A percentile compares a stretch with the other conserved stretches of the same genome.
These are phyloP conservation scores for Pelargonium fulgidum DNA, from an alignment of 441 rosid genomes.

Conservation along the genomic window DNA sequence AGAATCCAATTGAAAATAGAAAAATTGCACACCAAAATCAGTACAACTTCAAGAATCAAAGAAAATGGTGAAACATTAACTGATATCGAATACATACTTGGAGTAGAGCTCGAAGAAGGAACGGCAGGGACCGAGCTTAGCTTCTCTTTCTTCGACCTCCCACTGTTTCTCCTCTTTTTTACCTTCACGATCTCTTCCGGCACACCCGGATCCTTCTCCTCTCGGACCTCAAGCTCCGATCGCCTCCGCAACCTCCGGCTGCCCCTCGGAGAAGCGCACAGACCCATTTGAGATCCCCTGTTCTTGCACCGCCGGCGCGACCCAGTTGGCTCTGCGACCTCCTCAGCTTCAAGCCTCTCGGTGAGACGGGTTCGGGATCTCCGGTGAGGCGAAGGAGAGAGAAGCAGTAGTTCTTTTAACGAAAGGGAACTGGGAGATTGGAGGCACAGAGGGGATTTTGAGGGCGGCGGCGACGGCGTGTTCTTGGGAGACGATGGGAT, in stretches of 20 bases:
- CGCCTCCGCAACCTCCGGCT: slow-evolving; percentile 52
- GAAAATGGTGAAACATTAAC: not conserved
- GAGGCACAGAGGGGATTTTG: slow-evolving; percentile 22
- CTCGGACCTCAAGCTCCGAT: slow-evolving; percentile 52
- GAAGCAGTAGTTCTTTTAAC: slow-evolving; percentile 46
- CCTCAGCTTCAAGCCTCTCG: slow-evolving; percentile 56
- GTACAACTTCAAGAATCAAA: not conserved
- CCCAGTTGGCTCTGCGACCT: slow-evolving; percentile 39
- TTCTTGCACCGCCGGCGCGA: slow-evolving; percentile 46
- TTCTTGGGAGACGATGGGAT: slow-evolving; percentile 42
- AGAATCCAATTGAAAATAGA: not conserved
- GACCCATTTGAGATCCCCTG: slow-evolving; percentile 45
- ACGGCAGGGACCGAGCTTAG: slow-evolving; percentile 35
- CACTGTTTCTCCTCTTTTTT: slow-evolving; percentile 43
- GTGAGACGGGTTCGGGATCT: slow-evolving; percentile 56
- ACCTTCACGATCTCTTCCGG: slow-evolving; percentile 44
- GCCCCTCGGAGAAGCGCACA: slow-evolving; percentile 57
- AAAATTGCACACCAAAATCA: slow-evolving; percentile 1
- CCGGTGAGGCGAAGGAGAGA: slow-evolving; percentile 67
- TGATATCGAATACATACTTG: slow-evolving; percentile 28
- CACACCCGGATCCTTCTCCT: slow-evolving; percentile 50
- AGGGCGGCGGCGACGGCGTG: slow-evolving; percentile 24
- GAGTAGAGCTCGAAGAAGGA: slow-evolving; percentile 34
- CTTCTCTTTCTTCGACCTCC: slow-evolving; percentile 68
- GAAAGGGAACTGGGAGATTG: slow-evolving; percentile 41